A percentile compares a stretch with the other conserved stretches of the same genome.
Conservation (phyloP, 2,329 filamentous ascomycete genomes). For the Proliferodiscus dingleyae region DNA sequence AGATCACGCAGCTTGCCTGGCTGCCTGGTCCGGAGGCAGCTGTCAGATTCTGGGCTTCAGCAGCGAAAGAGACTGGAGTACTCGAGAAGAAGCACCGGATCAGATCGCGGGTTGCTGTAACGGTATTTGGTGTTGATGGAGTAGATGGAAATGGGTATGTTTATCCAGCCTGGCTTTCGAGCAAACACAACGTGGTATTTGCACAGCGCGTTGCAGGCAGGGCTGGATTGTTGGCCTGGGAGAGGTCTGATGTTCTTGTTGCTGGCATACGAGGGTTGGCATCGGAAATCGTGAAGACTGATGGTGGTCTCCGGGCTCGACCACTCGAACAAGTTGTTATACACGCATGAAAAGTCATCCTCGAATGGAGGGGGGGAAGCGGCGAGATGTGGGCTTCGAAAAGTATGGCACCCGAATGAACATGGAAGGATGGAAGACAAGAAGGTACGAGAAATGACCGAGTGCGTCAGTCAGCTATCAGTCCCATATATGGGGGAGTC, state of each 20-base stretch:
- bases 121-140: constrained; percentile 21
- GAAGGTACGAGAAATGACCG: too few relatives aligned
- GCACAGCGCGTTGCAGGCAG: constrained; percentile 21
- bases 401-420: too few relatives aligned
- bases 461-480: too few relatives aligned
- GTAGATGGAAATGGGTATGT: constrained; percentile 13
- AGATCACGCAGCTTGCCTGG: constrained; percentile 59
- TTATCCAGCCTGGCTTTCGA: constrained; percentile 24
- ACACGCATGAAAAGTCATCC: too few relatives aligned
- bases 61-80: constrained; percentile 15
- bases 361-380: too few relatives aligned
- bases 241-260: constrained; percentile 21
- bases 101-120: constrained; percentile 19
- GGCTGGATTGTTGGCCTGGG: constrained; percentile 21
- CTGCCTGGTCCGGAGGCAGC: constrained; percentile 59
- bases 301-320: constrained; percentile 16
- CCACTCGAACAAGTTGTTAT: constrained; percentile 20
- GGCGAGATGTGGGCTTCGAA: too few relatives aligned
- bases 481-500: too few relatives aligned
- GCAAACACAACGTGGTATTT: constrained; percentile 22
- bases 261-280: constrained; percentile 24
- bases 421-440: too few relatives aligned
- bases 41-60: constrained; percentile 49
- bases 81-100: constrained; percentile 6
- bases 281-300: constrained; percentile 14